These are phyloP conservation scores for Sinapis alba DNA, from an alignment of 441 rosid species.

Conservation along the genomic window DNA sequence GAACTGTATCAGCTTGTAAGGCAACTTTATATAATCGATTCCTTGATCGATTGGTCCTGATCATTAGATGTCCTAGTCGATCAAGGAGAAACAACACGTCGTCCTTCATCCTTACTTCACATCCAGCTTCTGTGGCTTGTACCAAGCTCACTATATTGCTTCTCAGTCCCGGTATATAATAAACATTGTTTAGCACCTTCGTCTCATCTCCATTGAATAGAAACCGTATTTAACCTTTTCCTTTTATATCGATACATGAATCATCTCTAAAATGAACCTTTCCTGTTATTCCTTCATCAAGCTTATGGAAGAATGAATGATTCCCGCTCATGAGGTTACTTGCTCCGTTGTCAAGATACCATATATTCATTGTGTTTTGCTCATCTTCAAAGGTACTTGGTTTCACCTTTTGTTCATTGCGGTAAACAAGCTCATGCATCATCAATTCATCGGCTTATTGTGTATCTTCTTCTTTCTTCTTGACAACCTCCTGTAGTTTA, in stretches of 20 bases:
- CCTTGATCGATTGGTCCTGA: not conserved
- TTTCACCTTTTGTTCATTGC: not conserved
- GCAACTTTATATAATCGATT: not conserved
- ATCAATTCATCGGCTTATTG: not conserved
- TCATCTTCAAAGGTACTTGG: not conserved
- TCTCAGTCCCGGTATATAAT: not conserved
- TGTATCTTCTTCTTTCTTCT: not conserved
- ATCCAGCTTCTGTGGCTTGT: not conserved
- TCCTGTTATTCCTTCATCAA: not conserved
- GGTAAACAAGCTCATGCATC: not conserved
- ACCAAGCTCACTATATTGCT: not conserved
- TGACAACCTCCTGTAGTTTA: not conserved
- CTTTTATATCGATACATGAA: not conserved
- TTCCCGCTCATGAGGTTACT: not conserved
- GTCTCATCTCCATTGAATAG: not conserved
- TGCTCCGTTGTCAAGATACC: not conserved
- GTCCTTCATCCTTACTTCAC: not conserved
- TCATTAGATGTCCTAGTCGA: not conserved
- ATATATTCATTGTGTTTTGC: not conserved
- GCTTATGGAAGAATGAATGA: not conserved
- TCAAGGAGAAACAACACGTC: not conserved
- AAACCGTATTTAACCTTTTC: not conserved
- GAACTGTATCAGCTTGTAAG: not conserved
- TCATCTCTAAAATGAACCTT: not conserved
- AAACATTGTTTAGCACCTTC: not conserved